Percentiles rank a stretch among this genome's conserved stretches.
These are phyloP conservation scores for Alloascoidea africana DNA, from an alignment of 805 yeast species.

Conservation along the genomic window DNA sequence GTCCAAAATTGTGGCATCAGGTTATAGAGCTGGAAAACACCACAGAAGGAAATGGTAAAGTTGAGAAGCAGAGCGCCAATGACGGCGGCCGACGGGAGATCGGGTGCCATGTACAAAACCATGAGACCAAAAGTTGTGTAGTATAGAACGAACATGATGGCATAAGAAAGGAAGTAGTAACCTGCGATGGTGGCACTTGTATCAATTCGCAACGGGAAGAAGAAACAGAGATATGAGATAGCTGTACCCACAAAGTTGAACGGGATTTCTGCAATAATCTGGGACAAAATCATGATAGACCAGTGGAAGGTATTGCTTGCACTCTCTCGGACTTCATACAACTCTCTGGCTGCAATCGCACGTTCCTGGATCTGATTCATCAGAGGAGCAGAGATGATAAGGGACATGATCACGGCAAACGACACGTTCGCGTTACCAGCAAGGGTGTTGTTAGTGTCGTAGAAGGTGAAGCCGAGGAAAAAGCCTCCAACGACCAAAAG, in stretches of 20 bases:
- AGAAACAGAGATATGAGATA: slow-evolving; percentile 35
- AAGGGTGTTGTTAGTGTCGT: slow-evolving; percentile 33
- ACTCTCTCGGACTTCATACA: slow-evolving; percentile 57
- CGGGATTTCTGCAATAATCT: slow-evolving; percentile 43
- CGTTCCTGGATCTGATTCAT: slow-evolving; percentile 49
- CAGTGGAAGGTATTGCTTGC: slow-evolving; percentile 64
- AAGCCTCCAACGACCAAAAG: slow-evolving; percentile 35
- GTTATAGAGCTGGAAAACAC: slow-evolving; percentile 42
- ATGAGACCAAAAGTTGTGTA: slow-evolving; percentile 38
- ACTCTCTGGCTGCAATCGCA: slow-evolving; percentile 40
- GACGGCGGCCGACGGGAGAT: slow-evolving; percentile 52
- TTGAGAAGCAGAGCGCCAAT: slow-evolving; percentile 39
- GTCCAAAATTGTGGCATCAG: slow-evolving; percentile 75
- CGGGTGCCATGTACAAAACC: slow-evolving; percentile 41
- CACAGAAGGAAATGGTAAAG: slow-evolving; percentile 49
- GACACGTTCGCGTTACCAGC: slow-evolving; percentile 45
- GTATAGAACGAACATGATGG: slow-evolving; percentile 33
- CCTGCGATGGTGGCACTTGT: slow-evolving; percentile 34
- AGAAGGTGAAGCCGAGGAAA: slow-evolving; percentile 62
- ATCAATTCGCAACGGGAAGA: slow-evolving; percentile 30
- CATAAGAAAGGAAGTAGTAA: slow-evolving; percentile 29
- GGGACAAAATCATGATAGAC: slow-evolving; percentile 40
- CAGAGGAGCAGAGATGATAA: slow-evolving; percentile 40
- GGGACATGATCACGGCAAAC: slow-evolving; percentile 44
- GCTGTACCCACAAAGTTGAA: slow-evolving; percentile 35